phyloP scores from a whole-genome alignment of 805 yeast genomes.

The Saturnispora sanitii region DNA sequence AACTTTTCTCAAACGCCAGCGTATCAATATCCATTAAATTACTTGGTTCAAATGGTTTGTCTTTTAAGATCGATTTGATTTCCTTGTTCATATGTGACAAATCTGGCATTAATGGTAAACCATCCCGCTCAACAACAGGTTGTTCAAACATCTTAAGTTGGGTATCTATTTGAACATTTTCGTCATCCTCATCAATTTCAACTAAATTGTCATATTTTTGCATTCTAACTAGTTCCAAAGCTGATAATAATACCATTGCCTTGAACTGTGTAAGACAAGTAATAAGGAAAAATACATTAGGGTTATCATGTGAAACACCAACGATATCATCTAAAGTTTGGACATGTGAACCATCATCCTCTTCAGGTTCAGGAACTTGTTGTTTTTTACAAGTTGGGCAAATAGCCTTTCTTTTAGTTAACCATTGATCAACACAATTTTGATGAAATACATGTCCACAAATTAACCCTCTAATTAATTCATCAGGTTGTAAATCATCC shows the following conservation, averaged over 20 bases:
- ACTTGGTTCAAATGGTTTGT: conserved; percentile 29
- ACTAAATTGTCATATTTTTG: conserved; percentile 6
- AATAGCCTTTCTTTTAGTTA: conserved; percentile 61
- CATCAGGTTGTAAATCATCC: conserved; percentile 52
- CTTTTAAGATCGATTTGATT: conserved; percentile 18
- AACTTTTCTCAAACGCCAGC: conserved; percentile 33
- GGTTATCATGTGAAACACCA: conserved; percentile 5
- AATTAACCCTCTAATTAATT: conserved; percentile 58
- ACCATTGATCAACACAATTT: conserved; percentile 76
- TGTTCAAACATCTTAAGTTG: conserved; percentile 5
- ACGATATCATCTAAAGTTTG: conserved; percentile 15
- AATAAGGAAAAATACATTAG: conserved; percentile 10
- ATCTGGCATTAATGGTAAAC: conserved; percentile 23
- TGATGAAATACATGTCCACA: conserved; percentile 82
- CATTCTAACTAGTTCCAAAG: conserved; percentile 9
- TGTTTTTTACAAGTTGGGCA: conserved; percentile 80
- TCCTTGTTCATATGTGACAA: conserved; percentile 16
- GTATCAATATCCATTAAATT: conserved; percentile 37
- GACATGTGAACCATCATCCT: conserved; percentile 5
- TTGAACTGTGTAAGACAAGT: conserved; percentile 10
- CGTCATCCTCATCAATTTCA: conserved; percentile 7
- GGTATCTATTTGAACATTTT: neutral
- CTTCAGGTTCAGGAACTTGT: conserved; percentile 13
- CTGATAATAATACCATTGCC: conserved; percentile 15
- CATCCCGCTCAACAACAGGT: conserved; percentile 8